Evolutionary conservation across 495 filamentous ascomycete genomes (phyloP).

Genomic region (Jackrogersella minutella): DNA sequence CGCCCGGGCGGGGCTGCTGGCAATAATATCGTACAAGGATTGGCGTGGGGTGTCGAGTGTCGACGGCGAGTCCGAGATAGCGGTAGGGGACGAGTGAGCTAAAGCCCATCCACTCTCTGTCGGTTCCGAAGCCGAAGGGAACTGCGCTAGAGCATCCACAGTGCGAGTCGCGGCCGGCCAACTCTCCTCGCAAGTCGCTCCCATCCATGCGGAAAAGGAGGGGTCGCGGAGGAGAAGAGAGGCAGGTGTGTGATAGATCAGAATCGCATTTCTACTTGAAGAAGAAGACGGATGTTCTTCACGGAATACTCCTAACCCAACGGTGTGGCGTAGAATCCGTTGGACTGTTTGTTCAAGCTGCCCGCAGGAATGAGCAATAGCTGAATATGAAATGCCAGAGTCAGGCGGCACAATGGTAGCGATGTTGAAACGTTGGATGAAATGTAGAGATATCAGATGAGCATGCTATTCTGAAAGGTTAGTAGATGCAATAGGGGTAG

Average conservation of each 20-base stretch:
- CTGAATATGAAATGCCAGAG: not conserved
- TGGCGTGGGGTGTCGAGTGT: not conserved
- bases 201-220: not conserved
- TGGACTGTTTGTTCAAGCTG: not conserved
- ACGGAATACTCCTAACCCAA: not conserved
- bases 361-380: not conserved
- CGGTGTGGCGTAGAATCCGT: not conserved
- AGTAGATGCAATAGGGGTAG: not conserved
- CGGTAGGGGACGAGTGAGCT: not conserved
- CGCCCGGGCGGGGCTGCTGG: not conserved
- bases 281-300: not conserved
- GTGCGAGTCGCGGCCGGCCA: constrained; percentile 1
- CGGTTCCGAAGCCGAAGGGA: not conserved
- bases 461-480: not conserved
- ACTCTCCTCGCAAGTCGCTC: constrained; percentile 2
- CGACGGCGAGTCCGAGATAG: not conserved
- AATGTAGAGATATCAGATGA: not conserved
- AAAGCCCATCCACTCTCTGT: constrained; percentile 1
- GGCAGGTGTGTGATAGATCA: not conserved
- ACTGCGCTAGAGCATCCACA: not conserved
- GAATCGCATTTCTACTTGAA: not conserved
- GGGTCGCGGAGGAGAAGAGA: constrained; percentile 1
- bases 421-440: constrained; percentile 5
- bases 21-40: constrained; percentile 2
- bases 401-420: not conserved